phyloP scores from a whole-genome alignment of 2,329 filamentous ascomycete species.

The Taxawa tesnikishii region DNA sequence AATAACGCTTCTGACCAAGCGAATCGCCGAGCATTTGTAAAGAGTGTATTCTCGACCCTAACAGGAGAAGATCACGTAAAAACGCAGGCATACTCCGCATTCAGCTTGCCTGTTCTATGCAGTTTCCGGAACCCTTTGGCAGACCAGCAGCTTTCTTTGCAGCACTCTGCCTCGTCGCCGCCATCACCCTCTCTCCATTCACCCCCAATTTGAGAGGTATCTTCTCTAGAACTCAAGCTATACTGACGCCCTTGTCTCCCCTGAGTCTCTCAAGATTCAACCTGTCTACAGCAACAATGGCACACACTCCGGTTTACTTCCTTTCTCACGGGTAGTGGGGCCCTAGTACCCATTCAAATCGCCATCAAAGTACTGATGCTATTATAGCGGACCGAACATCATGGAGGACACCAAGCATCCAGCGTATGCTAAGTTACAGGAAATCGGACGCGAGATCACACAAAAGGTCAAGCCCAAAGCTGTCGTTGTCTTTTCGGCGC shows the following conservation, averaged over 20 bases:
- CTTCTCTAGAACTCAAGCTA: neutral
- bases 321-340: conserved; percentile 27
- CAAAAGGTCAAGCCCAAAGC: conserved; percentile 57
- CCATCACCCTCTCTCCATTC: conserved; percentile 3
- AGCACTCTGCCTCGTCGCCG: conserved; percentile 1
- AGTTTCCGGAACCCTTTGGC: no score
- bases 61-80: no score
- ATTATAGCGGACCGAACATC: conserved; percentile 46
- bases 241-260: neutral
- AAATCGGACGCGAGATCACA: conserved; percentile 59
- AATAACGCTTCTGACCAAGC: no score
- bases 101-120: no score
- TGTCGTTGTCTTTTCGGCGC: conserved; percentile 64
- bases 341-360: neutral
- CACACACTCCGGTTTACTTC: conserved; percentile 39
- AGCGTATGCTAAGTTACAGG: conserved; percentile 50
- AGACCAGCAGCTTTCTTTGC: conserved; percentile 1
- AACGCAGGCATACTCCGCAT: no score
- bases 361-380: neutral
- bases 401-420: conserved; percentile 59
- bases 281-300: conserved; percentile 10
- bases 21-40: no score
- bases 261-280: neutral
- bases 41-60: no score
- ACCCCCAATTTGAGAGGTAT: neutral